Evolutionary conservation across 306 rosid species (phyloP), one percentile per base, ranked within the genome.

Genomic region (Sesbania bispinosa): DNA sequence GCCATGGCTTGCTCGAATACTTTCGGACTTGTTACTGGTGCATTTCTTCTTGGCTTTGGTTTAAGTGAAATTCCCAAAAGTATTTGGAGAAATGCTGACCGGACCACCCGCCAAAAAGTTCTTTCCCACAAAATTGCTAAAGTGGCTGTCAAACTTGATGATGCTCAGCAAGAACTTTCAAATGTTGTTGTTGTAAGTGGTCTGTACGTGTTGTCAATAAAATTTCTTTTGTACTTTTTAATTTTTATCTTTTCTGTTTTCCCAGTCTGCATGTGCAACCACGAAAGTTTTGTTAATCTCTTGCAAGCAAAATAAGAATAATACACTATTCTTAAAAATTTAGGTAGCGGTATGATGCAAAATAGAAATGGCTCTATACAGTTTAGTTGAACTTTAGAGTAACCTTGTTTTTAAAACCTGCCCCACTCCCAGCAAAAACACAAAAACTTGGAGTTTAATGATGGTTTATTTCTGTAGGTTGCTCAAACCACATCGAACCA

Each of bases 1-100:
- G 97, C 99, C 81, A 94, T 94, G 99, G 99, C 87, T 29, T 91
- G 95, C 81, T 94, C 99, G 2, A 94, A 94, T 77, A 94, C 99
- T 71, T 94, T 94, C 62, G 99, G 99, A 80, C 89, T 94, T 58
- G 99, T 94, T 45, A 94, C 99, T 15, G 99, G 99, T 58, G 99
- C 97, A 51, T 94, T 94, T 82, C 99, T 94, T 79, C 97, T 94
- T 70, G 99, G 99, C 68, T 94, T 94, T 57, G 97, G 99, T 46
- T 84, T 90, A 86, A 91, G 95, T 42, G 99, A 91, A 91, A 91
- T 94, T 77, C 99, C 99, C 13, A 91, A 77, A 83, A 82, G 87
- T 52, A 77, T 91, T 66, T 94, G 99, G 99, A 89, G 77, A 80
- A 89, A 89, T 82, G 89, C 99, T 6, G 94, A 89, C 62, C 86